Evolutionary conservation across 305 asterid genomes (phyloP), one percentile per base, ranked within the genome.

Genomic region (Salvia sclarea): DNA sequence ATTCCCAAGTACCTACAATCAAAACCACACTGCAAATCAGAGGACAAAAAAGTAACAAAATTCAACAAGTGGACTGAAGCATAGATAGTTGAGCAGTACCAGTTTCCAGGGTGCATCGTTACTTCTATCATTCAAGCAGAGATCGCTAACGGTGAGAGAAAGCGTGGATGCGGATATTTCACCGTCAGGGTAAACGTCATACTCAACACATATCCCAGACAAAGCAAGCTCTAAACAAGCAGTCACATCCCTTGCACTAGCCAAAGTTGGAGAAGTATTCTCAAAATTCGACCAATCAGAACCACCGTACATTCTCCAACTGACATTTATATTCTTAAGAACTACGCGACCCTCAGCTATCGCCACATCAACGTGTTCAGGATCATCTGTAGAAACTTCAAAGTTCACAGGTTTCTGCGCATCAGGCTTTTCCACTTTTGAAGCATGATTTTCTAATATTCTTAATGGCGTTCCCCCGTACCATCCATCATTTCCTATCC

Each of bases 31-130:
- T 55, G 72, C 35, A 70, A 69, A 70, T 81, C 71, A 79, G 76
- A 68, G 69, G 30, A 63, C 28, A 59, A n/a, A 41, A 44, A 30
- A 49, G n/a, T 25, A 33, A 48, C 28, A 62, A 43, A 68, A 73
- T 24, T 44, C 64, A 54, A 54, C 47, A 43, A 56, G 22, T 52
- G 64, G 25, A 76, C 49, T 57, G 63, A 72, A 38, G 47, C 60
- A 65, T 58, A 62, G 64, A 64, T 18, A 72, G 64, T 74, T 66
- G 58, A 66, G 69, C 66, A 73, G 37, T 79, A 95, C 99, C 99
- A 80, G 89, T 82, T 85, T 95, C 99, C 99, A 95, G 8, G 96
- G 97, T 11, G 99, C 97, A 84, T 80, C 76, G 43, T 73, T 81
- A 75, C 99, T 88, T 69, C 71, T 70, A 78, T 95, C 99, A 70